Evolutionary conservation across 177 flowering plant genomes (phyloP), one percentile per base, ranked within the genome.

Genomic region (Vitis hybrid): DNA sequence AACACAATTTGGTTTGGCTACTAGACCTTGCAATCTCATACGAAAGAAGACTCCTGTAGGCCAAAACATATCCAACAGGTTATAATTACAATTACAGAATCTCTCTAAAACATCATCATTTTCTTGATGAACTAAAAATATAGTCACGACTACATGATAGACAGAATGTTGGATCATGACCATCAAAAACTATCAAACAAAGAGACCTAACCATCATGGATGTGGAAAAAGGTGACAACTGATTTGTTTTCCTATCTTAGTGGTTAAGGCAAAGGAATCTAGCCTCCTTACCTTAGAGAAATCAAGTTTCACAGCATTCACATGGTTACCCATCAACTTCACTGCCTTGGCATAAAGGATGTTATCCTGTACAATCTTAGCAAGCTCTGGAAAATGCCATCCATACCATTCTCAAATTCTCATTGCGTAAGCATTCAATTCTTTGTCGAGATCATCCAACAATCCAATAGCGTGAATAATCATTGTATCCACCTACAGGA

Each of bases 341-440:
- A 95, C 98, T 15, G 86, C 59, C 83, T 88, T 93, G 12, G 99
- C 97, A 80, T 93, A 96, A 3, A 75, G 89, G 65, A 91, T 90
- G 72, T 90, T 92, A 76, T 96, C 99, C 68, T 81, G 89, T 16
- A 96, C 80, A 72, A 96, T 93, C 86, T 91, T 95, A 26, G 90
- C 88, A 72, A 95, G 97, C 79, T 95, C 98, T 1, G 97, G 97
- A 78, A 95, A 95, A 88, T 95, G 99, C 99, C 98, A 95, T 10
- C 98, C 98, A 77, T 96, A 93, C 99, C 99, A 93, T 80, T 95
- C 99, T 50, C 92, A 72, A 60, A 93, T 97, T 71, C 98, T 87
- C 99, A 96, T 96, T 14, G 97, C 98, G 76, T 91, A 92, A 4
- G 97, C 91, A 71, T 96, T 96, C 5, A 96, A 87, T 80, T 96